phyloP scores from a whole-genome alignment of 2,329 filamentous ascomycete genomes.

The Epicoccum sorghinum region DNA sequence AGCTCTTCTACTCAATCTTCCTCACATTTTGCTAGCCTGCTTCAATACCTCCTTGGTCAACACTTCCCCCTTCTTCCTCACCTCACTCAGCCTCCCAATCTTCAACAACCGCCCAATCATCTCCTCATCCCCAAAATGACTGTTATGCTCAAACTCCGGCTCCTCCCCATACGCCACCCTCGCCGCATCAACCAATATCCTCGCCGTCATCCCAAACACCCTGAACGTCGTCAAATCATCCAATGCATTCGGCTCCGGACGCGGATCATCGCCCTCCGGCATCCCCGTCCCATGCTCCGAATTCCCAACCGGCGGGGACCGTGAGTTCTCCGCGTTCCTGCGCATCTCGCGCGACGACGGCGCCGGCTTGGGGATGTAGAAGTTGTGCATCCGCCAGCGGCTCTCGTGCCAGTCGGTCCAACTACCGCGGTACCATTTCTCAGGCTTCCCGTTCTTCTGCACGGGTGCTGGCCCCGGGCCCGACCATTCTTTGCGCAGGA shows the following conservation, averaged over 20 bases:
- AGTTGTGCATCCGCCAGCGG: constrained; percentile 89
- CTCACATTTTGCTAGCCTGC: constrained; percentile 56
- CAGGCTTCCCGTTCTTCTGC: constrained; percentile 47
- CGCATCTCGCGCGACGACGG: constrained; percentile 19
- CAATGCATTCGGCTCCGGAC: constrained; percentile 47
- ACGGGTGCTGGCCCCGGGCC: constrained; percentile 51
- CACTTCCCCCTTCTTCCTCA: constrained; percentile 58
- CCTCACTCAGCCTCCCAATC: constrained; percentile 62
- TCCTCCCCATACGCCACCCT: constrained; percentile 80
- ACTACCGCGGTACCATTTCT: constrained; percentile 81
- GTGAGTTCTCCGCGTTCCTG: constrained; percentile 4
- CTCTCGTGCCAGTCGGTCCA: constrained; percentile 82
- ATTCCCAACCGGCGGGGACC: neutral
- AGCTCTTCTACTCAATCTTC: neutral
- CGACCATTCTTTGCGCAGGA: constrained; percentile 66
- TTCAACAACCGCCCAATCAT: constrained; percentile 64
- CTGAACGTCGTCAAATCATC: constrained; percentile 67
- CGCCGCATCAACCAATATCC: constrained; percentile 87
- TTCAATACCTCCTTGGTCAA: constrained; percentile 59
- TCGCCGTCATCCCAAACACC: constrained; percentile 94
- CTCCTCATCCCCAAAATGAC: constrained; percentile 69
- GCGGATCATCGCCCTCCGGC: constrained; percentile 29
- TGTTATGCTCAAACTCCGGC: constrained; percentile 81
- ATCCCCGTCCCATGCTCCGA: constrained; percentile 5
- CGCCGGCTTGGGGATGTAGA: constrained; percentile 71